A percentile compares a stretch with the other conserved stretches of the same genome.
phyloP scores from a whole-genome alignment of 129 eudicot genomes.

The Tagetes patula region DNA sequence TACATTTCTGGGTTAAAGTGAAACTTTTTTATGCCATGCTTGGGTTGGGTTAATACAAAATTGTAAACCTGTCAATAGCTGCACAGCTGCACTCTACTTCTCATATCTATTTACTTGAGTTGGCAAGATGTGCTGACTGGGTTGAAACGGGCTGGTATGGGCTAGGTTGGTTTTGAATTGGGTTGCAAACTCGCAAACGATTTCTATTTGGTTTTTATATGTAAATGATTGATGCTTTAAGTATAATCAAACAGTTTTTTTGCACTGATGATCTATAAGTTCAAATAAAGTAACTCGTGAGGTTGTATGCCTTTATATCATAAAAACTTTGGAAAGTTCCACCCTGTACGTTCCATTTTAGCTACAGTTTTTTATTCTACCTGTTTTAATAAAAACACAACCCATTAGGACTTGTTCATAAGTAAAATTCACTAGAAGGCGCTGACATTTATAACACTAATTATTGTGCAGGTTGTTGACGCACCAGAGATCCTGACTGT shows the following conservation, averaged over 20 bases:
- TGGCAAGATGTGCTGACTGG: neutral
- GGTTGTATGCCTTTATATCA: neutral
- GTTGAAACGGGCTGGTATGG: neutral
- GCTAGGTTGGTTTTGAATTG: neutral
- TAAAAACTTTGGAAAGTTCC: neutral
- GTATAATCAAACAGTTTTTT: neutral
- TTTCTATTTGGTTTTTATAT: neutral
- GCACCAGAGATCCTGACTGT: constrained; percentile 67
- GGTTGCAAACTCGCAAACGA: neutral
- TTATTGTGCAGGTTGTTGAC: constrained; percentile 52
- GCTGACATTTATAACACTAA: neutral
- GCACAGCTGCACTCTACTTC: neutral
- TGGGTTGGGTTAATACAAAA: neutral
- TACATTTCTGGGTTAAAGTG: neutral
- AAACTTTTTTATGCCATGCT: neutral
- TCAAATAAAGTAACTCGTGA: neutral
- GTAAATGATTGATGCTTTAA: neutral
- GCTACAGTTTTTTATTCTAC: neutral
- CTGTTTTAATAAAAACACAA: neutral
- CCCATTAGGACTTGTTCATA: neutral
- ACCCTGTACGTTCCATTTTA: neutral
- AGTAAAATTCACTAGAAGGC: neutral
- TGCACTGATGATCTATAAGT: neutral
- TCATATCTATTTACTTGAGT: neutral
- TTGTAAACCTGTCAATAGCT: neutral